Conservation (phyloP, 2,329 filamentous ascomycete genomes). For the Neodidymelliopsis sp. region DNA sequence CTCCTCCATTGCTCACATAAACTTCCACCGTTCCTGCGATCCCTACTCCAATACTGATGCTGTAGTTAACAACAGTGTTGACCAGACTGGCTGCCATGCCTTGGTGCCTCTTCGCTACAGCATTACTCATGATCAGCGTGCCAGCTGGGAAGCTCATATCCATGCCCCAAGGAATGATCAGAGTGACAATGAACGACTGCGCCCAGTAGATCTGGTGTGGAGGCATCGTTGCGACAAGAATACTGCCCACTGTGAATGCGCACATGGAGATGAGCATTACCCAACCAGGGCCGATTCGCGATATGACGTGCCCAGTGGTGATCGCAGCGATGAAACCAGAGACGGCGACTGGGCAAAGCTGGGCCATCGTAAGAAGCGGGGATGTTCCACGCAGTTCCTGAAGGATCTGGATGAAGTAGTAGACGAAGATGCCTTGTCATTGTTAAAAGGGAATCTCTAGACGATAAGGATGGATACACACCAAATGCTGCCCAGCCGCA, state of each 20-base stretch:
- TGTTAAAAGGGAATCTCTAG: not conserved
- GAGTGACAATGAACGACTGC: conserved; percentile 42
- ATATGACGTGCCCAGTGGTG: conserved; percentile 40
- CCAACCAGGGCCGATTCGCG: conserved; percentile 35
- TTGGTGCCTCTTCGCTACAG: conserved; percentile 50
- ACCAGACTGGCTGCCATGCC: conserved; percentile 52
- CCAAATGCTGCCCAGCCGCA: conserved; percentile 51
- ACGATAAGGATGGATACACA: conserved; percentile 11
- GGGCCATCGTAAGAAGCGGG: conserved; percentile 39
- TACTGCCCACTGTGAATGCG: conserved; percentile 45
- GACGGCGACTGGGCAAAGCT: conserved; percentile 34
- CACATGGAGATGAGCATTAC: conserved; percentile 45
- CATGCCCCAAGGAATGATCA: conserved; percentile 51
- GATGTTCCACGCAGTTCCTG: conserved; percentile 32
- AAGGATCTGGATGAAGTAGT: conserved; percentile 44
- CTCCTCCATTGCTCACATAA: conserved; percentile 46
- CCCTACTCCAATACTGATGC: conserved; percentile 52
- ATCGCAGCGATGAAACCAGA: conserved; percentile 45
- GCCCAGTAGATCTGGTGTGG: conserved; percentile 54
- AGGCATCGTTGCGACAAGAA: conserved; percentile 52
- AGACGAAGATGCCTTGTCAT: conserved; percentile 35
- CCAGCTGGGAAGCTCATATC: conserved; percentile 54
- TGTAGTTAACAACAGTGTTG: conserved; percentile 54
- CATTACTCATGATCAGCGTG: conserved; percentile 50
- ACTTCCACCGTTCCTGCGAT: conserved; percentile 54